phyloP scores from a whole-genome alignment of 1,284 basidiomycete species.

The Melampsora americana region DNA sequence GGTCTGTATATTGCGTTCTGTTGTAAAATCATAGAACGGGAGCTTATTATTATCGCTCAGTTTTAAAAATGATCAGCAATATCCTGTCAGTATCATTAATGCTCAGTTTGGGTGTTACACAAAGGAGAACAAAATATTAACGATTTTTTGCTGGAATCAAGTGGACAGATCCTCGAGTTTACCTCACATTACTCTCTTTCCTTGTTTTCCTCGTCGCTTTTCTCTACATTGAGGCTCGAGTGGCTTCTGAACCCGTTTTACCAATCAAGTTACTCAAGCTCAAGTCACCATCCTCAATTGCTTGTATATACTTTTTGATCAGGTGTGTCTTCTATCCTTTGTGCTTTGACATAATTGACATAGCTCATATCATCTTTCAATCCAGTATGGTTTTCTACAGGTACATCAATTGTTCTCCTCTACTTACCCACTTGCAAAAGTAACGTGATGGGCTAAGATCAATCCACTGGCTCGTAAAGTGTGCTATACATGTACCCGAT shows the following conservation, averaged over 20 bases:
- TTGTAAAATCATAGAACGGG: not conserved
- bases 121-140: not conserved
- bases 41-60: conserved; percentile 33
- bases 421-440: not conserved
- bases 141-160: not conserved
- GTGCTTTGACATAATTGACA: not conserved
- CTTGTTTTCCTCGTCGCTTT: conserved; percentile 8
- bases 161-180: conserved; percentile 35
- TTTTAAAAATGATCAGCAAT: conserved; percentile 35
- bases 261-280: conserved; percentile 19
- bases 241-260: conserved; percentile 14
- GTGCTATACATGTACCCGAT: conserved; percentile 51
- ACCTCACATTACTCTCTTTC: conserved; percentile 8
- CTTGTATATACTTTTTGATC: conserved; percentile 26
- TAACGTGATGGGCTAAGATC: not conserved
- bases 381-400: conserved; percentile 29
- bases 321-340: conserved; percentile 20
- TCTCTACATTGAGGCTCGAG: conserved; percentile 16
- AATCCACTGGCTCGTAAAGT: not conserved
- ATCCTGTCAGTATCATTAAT: not conserved
- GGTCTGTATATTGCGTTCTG: not conserved
- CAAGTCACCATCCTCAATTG: conserved; percentile 14
- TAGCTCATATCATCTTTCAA: not conserved
- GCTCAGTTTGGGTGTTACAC: no score
- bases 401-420: not conserved